Evolutionary conservation across 352 stramenopile genomes (phyloP).

Genomic region (Globisporangium nodosum): DNA sequence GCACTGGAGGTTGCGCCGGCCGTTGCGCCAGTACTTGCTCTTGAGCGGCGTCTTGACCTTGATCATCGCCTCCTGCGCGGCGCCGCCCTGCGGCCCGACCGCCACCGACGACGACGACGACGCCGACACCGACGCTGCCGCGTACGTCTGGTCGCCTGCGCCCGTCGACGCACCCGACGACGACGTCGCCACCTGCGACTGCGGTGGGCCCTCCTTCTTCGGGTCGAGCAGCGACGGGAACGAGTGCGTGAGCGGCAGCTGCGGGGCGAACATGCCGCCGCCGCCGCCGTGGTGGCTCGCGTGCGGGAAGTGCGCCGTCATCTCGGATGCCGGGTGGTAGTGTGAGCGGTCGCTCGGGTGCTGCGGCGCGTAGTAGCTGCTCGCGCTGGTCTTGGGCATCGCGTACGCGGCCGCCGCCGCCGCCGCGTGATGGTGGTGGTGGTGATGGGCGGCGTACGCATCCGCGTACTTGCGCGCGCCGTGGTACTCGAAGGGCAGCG

Average conservation of each 20-base stretch:
- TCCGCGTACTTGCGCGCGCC: slow-evolving; percentile 45
- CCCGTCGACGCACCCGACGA: not conserved
- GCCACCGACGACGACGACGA: not conserved
- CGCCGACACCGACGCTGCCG: not conserved
- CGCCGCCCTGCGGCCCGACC: slow-evolving; percentile 12
- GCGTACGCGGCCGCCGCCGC: not conserved
- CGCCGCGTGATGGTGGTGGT: not conserved
- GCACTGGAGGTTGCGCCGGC: slow-evolving; percentile 87
- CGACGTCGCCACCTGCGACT: not conserved
- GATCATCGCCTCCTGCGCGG: slow-evolving; percentile 77
- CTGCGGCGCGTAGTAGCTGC: slow-evolving; percentile 12
- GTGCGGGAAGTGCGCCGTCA: slow-evolving; percentile 32
- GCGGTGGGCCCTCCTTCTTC: slow-evolving; percentile 28
- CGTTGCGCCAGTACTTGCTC: slow-evolving; percentile 88
- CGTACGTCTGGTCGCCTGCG: slow-evolving; percentile 28
- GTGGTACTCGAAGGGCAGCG: slow-evolving; percentile 75
- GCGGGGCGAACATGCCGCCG: slow-evolving; percentile 18
- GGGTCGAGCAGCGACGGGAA: slow-evolving; percentile 56
- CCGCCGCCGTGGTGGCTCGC: slow-evolving; percentile 16
- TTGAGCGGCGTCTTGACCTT: slow-evolving; percentile 84
- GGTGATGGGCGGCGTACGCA: slow-evolving; percentile 16
- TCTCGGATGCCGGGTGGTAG: slow-evolving; percentile 22
- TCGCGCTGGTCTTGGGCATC: slow-evolving; percentile 8
- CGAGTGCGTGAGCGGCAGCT: slow-evolving; percentile 33
- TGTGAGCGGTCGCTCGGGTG: slow-evolving; percentile 14